Conservation (phyloP, 495 filamentous ascomycete genomes). For the Clavariopsis aquatica region DNA sequence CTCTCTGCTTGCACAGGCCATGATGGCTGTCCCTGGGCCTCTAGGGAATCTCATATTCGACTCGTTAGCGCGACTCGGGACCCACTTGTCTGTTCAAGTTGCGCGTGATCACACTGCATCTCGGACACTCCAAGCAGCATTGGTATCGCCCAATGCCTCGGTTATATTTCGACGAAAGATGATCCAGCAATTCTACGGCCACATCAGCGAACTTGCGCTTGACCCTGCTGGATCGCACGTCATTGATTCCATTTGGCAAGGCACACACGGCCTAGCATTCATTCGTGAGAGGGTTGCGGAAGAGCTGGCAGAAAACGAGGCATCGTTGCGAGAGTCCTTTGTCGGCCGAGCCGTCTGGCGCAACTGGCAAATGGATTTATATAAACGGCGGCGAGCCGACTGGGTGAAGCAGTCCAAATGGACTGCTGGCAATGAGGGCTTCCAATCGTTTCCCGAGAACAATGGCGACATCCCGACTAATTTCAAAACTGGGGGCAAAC, state of each 20-base stretch:
- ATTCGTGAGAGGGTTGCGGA: slow-evolving; percentile 68
- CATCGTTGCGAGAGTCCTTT: slow-evolving; percentile 67
- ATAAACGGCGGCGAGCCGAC: slow-evolving; percentile 65
- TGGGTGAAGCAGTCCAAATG: slow-evolving; percentile 71
- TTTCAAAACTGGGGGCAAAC: slow-evolving; percentile 16
- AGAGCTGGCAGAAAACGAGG: slow-evolving; percentile 63
- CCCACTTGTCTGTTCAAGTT: slow-evolving; percentile 50
- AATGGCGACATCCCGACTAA: slow-evolving; percentile 16
- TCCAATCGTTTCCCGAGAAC: slow-evolving; percentile 43
- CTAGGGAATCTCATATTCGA: slow-evolving; percentile 60
- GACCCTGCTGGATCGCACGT: slow-evolving; percentile 75
- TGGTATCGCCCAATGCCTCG: slow-evolving; percentile 59
- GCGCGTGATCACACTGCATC: slow-evolving; percentile 64
- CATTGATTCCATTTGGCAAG: slow-evolving; percentile 73
- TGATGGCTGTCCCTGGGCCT: slow-evolving; percentile 60
- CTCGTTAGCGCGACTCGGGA: slow-evolving; percentile 51
- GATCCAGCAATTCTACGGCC: slow-evolving; percentile 59
- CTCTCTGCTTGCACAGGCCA: slow-evolving; percentile 65
- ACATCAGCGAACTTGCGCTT: slow-evolving; percentile 64
- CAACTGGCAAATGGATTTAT: slow-evolving; percentile 90
- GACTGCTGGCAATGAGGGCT: slow-evolving; percentile 46
- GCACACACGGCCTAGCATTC: slow-evolving; percentile 64
- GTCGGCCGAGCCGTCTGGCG: slow-evolving; percentile 83
- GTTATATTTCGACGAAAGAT: slow-evolving; percentile 63
- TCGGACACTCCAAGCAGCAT: slow-evolving; percentile 68